phyloP scores from a whole-genome alignment of 306 rosid genomes.

The Geum urbanum region DNA sequence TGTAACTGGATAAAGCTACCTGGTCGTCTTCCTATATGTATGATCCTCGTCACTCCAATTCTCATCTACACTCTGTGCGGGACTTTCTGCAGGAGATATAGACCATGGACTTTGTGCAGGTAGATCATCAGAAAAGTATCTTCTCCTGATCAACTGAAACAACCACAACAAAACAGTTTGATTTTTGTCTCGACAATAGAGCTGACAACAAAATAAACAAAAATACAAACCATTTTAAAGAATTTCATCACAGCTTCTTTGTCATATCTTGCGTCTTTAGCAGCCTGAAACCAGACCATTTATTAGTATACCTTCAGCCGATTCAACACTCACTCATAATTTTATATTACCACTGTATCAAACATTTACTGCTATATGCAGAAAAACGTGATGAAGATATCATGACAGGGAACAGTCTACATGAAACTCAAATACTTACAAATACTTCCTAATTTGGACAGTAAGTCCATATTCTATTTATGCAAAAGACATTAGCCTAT shows the following conservation, averaged over 20 bases:
- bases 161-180: conserved; percentile 27
- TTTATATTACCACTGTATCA: neutral
- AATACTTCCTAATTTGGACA: neutral
- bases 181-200: neutral
- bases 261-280: conserved; percentile 91
- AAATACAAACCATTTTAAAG: conserved; percentile 69
- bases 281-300: conserved; percentile 58
- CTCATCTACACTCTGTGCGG: conserved; percentile 68
- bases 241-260: conserved; percentile 88
- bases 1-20: conserved; percentile 40
- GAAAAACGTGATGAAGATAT: neutral
- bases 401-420: too few species aligned
- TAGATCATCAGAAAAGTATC: conserved; percentile 81
- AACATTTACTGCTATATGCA: neutral
- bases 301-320: conserved; percentile 4
- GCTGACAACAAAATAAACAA: conserved; percentile 10
- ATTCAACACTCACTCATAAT: conserved; percentile 1
- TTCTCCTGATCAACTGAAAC: conserved; percentile 82
- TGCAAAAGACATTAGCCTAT: neutral
- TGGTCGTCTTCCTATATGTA: conserved; percentile 38
- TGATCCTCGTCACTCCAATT: conserved; percentile 56
- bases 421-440: neutral
- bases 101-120: conserved; percentile 69
- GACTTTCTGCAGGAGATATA: conserved; percentile 50
- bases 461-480: too few species aligned